Evolutionary conservation across 2,329 filamentous ascomycete genomes (phyloP).

Genomic region (Alternaria viburni): DNA sequence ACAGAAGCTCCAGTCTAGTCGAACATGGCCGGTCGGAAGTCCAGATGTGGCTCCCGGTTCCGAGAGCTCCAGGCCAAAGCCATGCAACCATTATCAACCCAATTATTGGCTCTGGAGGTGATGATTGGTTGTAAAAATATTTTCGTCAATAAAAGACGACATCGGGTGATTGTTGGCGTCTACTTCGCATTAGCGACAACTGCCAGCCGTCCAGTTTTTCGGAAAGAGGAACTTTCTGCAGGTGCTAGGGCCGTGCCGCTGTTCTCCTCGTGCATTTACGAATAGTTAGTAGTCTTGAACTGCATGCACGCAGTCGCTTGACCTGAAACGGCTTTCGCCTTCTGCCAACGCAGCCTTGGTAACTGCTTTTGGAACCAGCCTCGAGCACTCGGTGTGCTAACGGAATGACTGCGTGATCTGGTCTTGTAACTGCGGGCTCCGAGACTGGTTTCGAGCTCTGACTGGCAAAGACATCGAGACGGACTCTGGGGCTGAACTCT

Average conservation of each 20-base stretch:
- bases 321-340: conserved; percentile 5
- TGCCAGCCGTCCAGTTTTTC: conserved; percentile 19
- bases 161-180: conserved; percentile 16
- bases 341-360: conserved; percentile 15
- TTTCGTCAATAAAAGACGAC: conserved; percentile 16
- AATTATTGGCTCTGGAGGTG: conserved; percentile 9
- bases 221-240: conserved; percentile 26
- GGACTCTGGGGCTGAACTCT: conserved; percentile 15
- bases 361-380: not conserved
- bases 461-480: conserved; percentile 14
- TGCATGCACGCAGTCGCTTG: conserved; percentile 20
- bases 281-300: conserved; percentile 9
- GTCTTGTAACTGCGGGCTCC: not conserved
- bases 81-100: conserved; percentile 18
- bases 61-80: conserved; percentile 13
- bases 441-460: conserved; percentile 18
- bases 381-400: not conserved
- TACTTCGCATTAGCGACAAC: conserved; percentile 32
- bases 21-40: conserved; percentile 12
- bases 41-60: conserved; percentile 18
- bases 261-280: conserved; percentile 6
- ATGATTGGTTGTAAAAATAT: conserved; percentile 19
- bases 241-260: conserved; percentile 21
- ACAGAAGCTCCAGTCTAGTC: conserved; percentile 3
- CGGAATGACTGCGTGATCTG: not conserved